These are phyloP conservation scores for Nemania abortiva DNA, from an alignment of 2,329 filamentous ascomycete genomes.

Conservation along the genomic window DNA sequence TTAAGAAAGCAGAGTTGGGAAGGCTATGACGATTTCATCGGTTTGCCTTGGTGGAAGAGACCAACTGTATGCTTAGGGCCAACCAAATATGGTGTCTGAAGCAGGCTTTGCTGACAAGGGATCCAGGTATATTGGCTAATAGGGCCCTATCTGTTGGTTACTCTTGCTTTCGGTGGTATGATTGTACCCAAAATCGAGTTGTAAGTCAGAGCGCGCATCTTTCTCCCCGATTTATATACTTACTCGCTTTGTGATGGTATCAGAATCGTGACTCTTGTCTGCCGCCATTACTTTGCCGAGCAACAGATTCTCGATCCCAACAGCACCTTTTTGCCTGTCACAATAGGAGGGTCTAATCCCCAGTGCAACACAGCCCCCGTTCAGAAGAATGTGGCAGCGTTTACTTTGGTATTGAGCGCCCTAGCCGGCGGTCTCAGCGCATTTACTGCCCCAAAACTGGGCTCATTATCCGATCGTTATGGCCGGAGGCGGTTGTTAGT, in stretches of 20 bases:
- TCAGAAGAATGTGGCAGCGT: slow-evolving; percentile 80
- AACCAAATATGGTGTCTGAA: background rate
- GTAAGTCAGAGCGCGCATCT: slow-evolving; percentile 53
- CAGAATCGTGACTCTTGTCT: slow-evolving; percentile 83
- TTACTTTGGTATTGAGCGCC: slow-evolving; percentile 81
- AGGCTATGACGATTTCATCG: slow-evolving; percentile 68
- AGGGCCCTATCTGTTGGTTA: slow-evolving; percentile 82
- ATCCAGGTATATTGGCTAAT: slow-evolving; percentile 84
- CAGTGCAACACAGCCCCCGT: slow-evolving; percentile 86
- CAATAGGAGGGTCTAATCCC: slow-evolving; percentile 76
- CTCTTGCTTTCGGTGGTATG: slow-evolving; percentile 86
- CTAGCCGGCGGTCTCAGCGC: slow-evolving; percentile 82
- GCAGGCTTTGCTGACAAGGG: slow-evolving; percentile 43
- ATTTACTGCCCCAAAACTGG: slow-evolving; percentile 83
- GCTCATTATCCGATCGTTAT: slow-evolving; percentile 86
- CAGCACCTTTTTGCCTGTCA: slow-evolving; percentile 71
- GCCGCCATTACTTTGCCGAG: slow-evolving; percentile 83
- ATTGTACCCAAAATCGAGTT: slow-evolving; percentile 90
- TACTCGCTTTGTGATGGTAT: slow-evolving; percentile 5
- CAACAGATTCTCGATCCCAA: slow-evolving; percentile 68
- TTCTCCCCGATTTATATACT: background rate
- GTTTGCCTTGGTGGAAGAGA: slow-evolving; percentile 70
- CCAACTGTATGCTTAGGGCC: slow-evolving; percentile 67
- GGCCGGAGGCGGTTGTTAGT: slow-evolving; percentile 82
- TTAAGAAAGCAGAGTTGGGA: slow-evolving; percentile 57